These are phyloP conservation scores for Metarhizium brunneum DNA, from an alignment of 2,329 filamentous ascomycete genomes.

Conservation along the genomic window DNA sequence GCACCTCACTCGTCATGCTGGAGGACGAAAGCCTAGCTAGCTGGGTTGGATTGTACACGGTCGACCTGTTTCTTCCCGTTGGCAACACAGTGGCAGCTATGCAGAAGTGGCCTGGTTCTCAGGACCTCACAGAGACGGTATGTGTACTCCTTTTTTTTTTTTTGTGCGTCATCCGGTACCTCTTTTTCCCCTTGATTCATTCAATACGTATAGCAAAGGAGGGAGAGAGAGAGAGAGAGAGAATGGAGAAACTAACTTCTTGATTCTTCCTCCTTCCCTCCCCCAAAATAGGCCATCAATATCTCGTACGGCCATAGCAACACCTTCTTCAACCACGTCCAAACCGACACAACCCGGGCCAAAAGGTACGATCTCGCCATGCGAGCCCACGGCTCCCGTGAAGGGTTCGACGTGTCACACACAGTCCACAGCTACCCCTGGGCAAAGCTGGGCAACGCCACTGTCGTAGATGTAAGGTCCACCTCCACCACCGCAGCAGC, in stretches of 20 bases:
- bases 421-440: conserved; percentile 14
- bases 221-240: background rate
- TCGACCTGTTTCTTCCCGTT: conserved; percentile 21
- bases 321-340: conserved; percentile 19
- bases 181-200: background rate
- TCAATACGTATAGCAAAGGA: background rate
- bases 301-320: conserved; percentile 15
- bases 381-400: conserved; percentile 16
- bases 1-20: conserved; percentile 20
- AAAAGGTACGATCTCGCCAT: conserved; percentile 23
- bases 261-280: background rate
- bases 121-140: conserved; percentile 24
- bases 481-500: background rate
- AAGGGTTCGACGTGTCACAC: conserved; percentile 14
- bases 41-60: conserved; percentile 21
- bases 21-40: conserved; percentile 17
- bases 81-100: conserved; percentile 22
- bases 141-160: background rate
- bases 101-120: conserved; percentile 25
- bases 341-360: conserved; percentile 14
- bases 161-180: too few relatives aligned
- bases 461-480: conserved; percentile 17
- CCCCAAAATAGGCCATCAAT: conserved; percentile 15
- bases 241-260: background rate
- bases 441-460: conserved; percentile 13